Base-by-base conservation (phyloP, 495 filamentous ascomycete species). In the Penicillium daleae region DNA sequence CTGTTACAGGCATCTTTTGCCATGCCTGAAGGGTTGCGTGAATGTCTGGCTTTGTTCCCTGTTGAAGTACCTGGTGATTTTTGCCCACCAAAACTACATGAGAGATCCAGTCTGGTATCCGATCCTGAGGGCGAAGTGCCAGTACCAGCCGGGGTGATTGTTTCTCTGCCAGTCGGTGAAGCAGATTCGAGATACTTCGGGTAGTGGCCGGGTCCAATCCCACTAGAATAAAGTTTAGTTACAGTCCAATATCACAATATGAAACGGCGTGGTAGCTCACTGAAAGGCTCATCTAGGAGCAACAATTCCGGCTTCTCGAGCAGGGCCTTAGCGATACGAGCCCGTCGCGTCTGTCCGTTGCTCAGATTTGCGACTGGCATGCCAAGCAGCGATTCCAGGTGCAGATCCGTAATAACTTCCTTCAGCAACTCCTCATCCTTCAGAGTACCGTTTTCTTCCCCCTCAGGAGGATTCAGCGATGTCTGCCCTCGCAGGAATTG, bases 221-320 rank as follows among this genome's bases (percentile, higher is more conserved):
- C 91, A 99, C 79, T 85, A 60, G 27, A 9, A 29, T 37, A 13
- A 22, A 37, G 4, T 21, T 69, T 53, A 64, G 60, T 33, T 13
- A 13, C 6, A 27, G 19, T 49, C 15, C 6, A 26, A 37, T 13
- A n/a, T 10, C 15, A 6, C 26, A 27, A 6, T n/a, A 29, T 10
- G 22, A 9, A 29, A n/a, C 21, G 12, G 15, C 4, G 6, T 9
- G 13, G n/a, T 8, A 17, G 74, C 84, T 69, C 76, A 87, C 85
- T 97, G 72, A 99, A 97, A 15, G 95, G 93, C 68, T 97, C 95
- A 76, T 99, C 95, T 12, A 98, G 80, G 37, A 97, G 80, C 31
- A 99, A 66, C 12, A 97, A 79, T 75, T 94, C 90, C 0, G 95
- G 94, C 57, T 83, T 83, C 39, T 78, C 85, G 64, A 97, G 78